phyloP scores from a whole-genome alignment of 192 early-diverging fungal species.

The Anaeromyces robustus region DNA sequence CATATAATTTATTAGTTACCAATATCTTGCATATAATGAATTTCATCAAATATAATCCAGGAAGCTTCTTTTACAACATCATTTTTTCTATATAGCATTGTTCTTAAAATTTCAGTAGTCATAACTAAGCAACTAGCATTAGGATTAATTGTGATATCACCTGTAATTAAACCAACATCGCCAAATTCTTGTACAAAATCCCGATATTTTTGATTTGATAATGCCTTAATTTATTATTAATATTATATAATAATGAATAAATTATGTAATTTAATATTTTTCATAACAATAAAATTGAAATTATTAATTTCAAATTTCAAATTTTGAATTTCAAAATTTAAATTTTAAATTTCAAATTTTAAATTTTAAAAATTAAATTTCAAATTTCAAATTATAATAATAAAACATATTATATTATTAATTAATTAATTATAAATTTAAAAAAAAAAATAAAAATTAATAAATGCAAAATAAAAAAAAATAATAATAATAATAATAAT shows the following conservation, averaged over 20 bases:
- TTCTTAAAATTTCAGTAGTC: slow-evolving; percentile 96
- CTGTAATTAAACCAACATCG: slow-evolving; percentile 96
- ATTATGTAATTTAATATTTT: too few species aligned
- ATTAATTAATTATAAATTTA: too few species aligned
- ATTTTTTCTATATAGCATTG: slow-evolving; percentile 90
- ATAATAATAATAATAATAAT: neutral
- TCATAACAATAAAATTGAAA: too few species aligned
- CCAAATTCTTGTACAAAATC: slow-evolving; percentile 90
- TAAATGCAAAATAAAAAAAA: too few species aligned
- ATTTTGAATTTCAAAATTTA: too few species aligned
- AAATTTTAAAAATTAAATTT: too few species aligned
- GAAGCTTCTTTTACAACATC: slow-evolving; percentile 91
- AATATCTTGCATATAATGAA: slow-evolving; percentile 90
- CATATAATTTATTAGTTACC: neutral
- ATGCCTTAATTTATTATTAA: slow-evolving; percentile 28
- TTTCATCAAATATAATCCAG: slow-evolving; percentile 97
- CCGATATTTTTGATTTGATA: slow-evolving; percentile 96
- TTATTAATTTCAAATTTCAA: too few species aligned
- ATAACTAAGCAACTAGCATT: slow-evolving; percentile 85
- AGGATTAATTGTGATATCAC: slow-evolving; percentile 93
- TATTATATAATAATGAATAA: too few species aligned
- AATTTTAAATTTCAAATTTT: too few species aligned
- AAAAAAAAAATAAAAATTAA: too few species aligned
- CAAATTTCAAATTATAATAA: too few species aligned
- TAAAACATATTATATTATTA: too few species aligned